These are phyloP conservation scores for Craterostigma plantagineum DNA, from an alignment of 257 asterid species.

Conservation along the genomic window DNA sequence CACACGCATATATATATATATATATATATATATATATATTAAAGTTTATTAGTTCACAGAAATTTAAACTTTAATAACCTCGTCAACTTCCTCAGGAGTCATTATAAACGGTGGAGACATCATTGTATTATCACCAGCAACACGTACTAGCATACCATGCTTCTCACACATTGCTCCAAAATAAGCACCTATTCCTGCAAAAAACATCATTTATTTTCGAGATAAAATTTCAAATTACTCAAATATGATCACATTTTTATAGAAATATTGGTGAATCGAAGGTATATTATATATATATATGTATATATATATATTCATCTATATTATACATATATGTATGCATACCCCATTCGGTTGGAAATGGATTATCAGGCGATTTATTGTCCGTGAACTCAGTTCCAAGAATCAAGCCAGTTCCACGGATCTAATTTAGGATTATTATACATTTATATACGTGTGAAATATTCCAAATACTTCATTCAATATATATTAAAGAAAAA, in stretches of 20 bases:
- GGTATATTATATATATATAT: too few species aligned
- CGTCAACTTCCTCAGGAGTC: conserved; percentile 45
- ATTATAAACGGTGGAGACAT: conserved; percentile 90
- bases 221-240: too few species aligned
- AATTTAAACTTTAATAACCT: conserved; percentile 20
- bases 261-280: not conserved
- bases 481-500: not conserved
- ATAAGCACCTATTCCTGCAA: conserved; percentile 61
- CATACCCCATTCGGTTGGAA: conserved; percentile 95
- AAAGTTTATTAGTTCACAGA: too few species aligned
- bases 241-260: not conserved
- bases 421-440: conserved; percentile 24
- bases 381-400: conserved; percentile 74
- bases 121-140: conserved; percentile 63
- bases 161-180: conserved; percentile 79
- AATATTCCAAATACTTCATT: not conserved
- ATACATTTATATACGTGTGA: too few species aligned
- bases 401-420: conserved; percentile 83
- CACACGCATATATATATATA: too few species aligned
- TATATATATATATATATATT: too few species aligned
- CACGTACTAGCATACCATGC: conserved; percentile 79
- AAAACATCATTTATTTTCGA: not conserved
- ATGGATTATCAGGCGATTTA: conserved; percentile 78
- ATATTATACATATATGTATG: not conserved
- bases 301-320: not conserved